Percentiles rank a stretch among this genome's conserved stretches.
These are phyloP conservation scores for Trametes meyenii DNA, from an alignment of 768 basidiomycete species.

Conservation along the genomic window DNA sequence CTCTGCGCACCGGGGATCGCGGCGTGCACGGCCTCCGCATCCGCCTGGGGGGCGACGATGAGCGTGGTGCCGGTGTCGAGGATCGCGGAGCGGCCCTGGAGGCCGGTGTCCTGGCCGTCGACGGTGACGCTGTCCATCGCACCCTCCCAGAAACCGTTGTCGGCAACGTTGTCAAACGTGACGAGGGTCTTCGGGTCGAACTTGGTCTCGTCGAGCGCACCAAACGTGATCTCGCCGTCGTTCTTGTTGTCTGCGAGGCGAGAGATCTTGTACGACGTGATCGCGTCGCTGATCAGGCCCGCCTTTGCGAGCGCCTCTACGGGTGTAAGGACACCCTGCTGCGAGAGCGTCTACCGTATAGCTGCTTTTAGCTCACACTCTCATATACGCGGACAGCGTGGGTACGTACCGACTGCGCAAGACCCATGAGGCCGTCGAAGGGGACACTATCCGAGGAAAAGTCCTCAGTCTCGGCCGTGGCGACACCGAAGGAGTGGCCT, in stretches of 20 bases:
- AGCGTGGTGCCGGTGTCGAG: constrained; percentile 53
- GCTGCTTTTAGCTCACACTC: not conserved
- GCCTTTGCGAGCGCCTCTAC: constrained; percentile 66
- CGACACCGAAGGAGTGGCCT: constrained; percentile 70
- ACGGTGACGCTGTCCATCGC: constrained; percentile 59
- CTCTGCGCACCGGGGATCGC: constrained; percentile 57
- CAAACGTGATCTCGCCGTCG: constrained; percentile 84
- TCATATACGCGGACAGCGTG: constrained; percentile 1
- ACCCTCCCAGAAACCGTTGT: constrained; percentile 80
- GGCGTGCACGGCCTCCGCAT: constrained; percentile 58
- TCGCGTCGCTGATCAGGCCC: constrained; percentile 60
- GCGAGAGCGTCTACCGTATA: constrained; percentile 53
- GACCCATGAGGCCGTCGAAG: constrained; percentile 80
- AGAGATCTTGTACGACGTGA: constrained; percentile 81
- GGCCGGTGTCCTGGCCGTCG: constrained; percentile 53
- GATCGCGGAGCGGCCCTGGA: constrained; percentile 71
- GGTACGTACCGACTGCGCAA: constrained; percentile 64
- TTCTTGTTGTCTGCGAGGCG: constrained; percentile 69
- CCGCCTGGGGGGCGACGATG: constrained; percentile 44
- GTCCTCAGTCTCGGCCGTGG: constrained; percentile 58
- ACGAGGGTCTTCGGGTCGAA: constrained; percentile 62
- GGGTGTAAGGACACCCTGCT: constrained; percentile 66
- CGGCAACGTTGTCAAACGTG: constrained; percentile 64
- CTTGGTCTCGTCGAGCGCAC: constrained; percentile 71
- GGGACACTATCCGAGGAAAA: constrained; percentile 53